phyloP scores from a whole-genome alignment of 2,329 filamentous ascomycete species.

The Cladophialophora bantiana region DNA sequence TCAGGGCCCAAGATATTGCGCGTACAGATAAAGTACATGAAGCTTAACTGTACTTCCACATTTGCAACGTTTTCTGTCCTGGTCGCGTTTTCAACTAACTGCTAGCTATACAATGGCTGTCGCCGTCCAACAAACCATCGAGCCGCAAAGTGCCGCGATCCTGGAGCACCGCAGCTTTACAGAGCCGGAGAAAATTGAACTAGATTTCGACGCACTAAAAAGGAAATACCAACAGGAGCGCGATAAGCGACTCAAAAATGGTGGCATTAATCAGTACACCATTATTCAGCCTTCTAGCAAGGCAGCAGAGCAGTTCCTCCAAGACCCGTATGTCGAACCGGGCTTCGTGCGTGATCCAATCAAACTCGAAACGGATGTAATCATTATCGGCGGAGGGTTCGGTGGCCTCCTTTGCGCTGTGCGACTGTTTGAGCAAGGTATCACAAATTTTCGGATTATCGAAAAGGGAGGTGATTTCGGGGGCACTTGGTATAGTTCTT shows the following conservation, averaged over 20 bases:
- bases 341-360: slow-evolving; percentile 26
- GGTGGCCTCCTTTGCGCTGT: slow-evolving; percentile 21
- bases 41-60: background rate
- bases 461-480: slow-evolving; percentile 31
- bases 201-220: slow-evolving; percentile 27
- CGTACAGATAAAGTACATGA: background rate
- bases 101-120: background rate
- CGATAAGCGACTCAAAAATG: slow-evolving; percentile 25
- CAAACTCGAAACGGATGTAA: slow-evolving; percentile 19
- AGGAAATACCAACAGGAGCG: slow-evolving; percentile 31
- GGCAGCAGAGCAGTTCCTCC: slow-evolving; percentile 22
- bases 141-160: background rate
- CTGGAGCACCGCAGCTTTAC: background rate
- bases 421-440: slow-evolving; percentile 25
- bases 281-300: slow-evolving; percentile 13
- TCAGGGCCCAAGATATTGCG: background rate
- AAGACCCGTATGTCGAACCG: slow-evolving; percentile 29
- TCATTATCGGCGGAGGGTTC: slow-evolving; percentile 24
- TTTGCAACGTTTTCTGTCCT: background rate
- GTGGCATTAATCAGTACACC: slow-evolving; percentile 26
- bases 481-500: slow-evolving; percentile 34
- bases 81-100: background rate
- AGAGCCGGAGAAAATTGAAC: background rate
- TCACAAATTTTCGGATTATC: slow-evolving; percentile 16
- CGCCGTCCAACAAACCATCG: background rate